Percentiles rank a stretch among this genome's conserved stretches.
These are phyloP conservation scores for Penicillium sp. DNA, from an alignment of 2,329 filamentous ascomycete genomes.

Conservation along the genomic window DNA sequence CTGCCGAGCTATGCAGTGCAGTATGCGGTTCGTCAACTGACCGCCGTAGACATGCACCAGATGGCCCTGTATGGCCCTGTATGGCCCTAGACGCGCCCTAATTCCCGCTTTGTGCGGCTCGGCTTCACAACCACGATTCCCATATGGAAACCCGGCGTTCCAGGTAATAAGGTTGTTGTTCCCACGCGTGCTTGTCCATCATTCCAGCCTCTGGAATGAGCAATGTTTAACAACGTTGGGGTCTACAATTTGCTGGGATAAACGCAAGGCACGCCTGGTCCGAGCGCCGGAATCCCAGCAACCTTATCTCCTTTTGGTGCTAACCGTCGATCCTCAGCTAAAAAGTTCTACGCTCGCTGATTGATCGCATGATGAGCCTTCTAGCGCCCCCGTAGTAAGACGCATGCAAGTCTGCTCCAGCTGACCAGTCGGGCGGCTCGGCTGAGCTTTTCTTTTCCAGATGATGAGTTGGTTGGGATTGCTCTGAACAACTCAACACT, in stretches of 20 bases:
- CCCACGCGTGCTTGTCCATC: slow-evolving; percentile 22
- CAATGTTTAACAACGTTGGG: slow-evolving; percentile 29
- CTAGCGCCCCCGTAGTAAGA: background rate
- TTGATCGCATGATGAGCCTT: slow-evolving; percentile 7
- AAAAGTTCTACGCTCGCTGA: background rate
- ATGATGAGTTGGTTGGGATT: background rate
- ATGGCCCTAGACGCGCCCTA: background rate
- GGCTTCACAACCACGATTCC: slow-evolving; percentile 27
- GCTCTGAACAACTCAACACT: background rate
- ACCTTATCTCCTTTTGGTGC: slow-evolving; percentile 29
- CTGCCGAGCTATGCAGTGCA: slow-evolving; percentile 21
- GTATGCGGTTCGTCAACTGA: background rate
- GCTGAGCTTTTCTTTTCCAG: background rate
- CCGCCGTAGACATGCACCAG: background rate
- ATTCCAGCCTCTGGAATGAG: slow-evolving; percentile 25
- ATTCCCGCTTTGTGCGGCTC: background rate
- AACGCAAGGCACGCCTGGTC: slow-evolving; percentile 32
- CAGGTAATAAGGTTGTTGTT: slow-evolving; percentile 30
- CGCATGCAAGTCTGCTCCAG: background rate
- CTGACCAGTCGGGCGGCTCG: background rate
- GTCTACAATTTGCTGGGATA: slow-evolving; percentile 19
- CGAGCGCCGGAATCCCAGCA: slow-evolving; percentile 28
- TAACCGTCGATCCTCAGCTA: slow-evolving; percentile 22
- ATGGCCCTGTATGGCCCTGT: background rate
- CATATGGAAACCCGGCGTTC: slow-evolving; percentile 31